Conservation (phyloP, 148 eudicot genomes). For the Rhododendron ovatum region DNA sequence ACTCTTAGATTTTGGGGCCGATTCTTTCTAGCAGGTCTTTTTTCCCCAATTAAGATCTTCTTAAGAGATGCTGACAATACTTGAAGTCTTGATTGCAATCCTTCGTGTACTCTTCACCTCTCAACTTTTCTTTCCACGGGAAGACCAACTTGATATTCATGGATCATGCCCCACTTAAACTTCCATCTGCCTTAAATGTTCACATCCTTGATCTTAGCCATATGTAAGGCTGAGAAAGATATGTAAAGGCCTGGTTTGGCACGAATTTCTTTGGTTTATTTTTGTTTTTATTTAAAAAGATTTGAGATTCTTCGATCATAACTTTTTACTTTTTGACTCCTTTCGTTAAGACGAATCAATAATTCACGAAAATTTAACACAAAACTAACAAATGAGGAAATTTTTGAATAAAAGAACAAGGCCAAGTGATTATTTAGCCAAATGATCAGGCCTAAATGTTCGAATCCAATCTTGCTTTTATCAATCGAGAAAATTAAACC, state of each 20-base stretch:
- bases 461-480: neutral
- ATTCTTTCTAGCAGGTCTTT: neutral
- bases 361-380: too few relatives aligned
- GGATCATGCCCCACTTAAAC: neutral
- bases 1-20: neutral
- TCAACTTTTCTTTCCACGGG: neutral
- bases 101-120: neutral
- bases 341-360: too few relatives aligned
- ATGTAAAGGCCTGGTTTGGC: too few relatives aligned
- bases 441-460: too few relatives aligned
- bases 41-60: neutral
- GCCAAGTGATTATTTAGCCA: too few relatives aligned
- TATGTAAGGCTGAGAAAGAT: too few relatives aligned
- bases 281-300: too few relatives aligned
- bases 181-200: neutral
- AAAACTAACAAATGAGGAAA: too few relatives aligned
- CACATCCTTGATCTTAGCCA: neutral
- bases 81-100: neutral
- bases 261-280: too few relatives aligned
- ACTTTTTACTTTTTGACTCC: too few relatives aligned
- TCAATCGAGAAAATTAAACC: neutral
- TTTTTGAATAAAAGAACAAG: too few relatives aligned
- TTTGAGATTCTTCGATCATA: too few relatives aligned
- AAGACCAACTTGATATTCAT: neutral
- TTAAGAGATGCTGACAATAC: neutral